Evolutionary conservation across 768 basidiomycete genomes (phyloP).

Genomic region (Tubosaeta brunneosetosa): DNA sequence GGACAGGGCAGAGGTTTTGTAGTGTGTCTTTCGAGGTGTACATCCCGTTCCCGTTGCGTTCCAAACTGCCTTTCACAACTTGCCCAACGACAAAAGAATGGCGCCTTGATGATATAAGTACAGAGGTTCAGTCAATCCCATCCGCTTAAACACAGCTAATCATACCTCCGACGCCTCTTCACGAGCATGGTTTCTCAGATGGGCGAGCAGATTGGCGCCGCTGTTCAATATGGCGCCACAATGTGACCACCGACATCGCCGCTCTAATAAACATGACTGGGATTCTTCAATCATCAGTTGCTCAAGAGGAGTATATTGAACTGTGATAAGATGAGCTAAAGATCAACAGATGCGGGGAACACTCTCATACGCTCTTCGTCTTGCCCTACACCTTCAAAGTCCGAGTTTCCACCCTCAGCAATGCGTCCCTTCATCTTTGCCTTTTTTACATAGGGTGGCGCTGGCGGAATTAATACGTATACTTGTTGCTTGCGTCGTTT

Average conservation of each 20-base stretch:
- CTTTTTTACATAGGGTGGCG: conserved; percentile 20
- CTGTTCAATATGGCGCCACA: conserved; percentile 57
- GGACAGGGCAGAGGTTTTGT: conserved; percentile 28
- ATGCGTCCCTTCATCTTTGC: conserved; percentile 14
- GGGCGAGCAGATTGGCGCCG: conserved; percentile 42
- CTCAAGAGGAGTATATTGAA: conserved; percentile 36
- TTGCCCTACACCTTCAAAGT: conserved; percentile 13
- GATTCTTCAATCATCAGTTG: conserved; percentile 44
- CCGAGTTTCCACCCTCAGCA: conserved; percentile 17
- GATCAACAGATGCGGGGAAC: conserved; percentile 17
- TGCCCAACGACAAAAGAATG: conserved; percentile 52
- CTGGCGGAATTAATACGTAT: conserved; percentile 29
- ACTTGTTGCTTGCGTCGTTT: conserved; percentile 25
- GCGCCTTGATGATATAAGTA: conserved; percentile 24
- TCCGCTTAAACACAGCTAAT: conserved; percentile 3
- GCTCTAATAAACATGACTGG: conserved; percentile 42
- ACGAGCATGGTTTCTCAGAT: conserved; percentile 40
- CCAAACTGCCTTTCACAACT: conserved; percentile 45
- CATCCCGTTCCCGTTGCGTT: conserved; percentile 32
- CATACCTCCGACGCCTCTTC: conserved; percentile 30
- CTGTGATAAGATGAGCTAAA: conserved; percentile 34
- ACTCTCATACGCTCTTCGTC: conserved; percentile 31
- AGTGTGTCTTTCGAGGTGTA: conserved; percentile 53
- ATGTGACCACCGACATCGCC: conserved; percentile 54
- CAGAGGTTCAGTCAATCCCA: neutral